A percentile compares a stretch with the other conserved stretches of the same genome.
phyloP scores from a whole-genome alignment of 768 basidiomycete species.

The Boletellus ananiceps region DNA sequence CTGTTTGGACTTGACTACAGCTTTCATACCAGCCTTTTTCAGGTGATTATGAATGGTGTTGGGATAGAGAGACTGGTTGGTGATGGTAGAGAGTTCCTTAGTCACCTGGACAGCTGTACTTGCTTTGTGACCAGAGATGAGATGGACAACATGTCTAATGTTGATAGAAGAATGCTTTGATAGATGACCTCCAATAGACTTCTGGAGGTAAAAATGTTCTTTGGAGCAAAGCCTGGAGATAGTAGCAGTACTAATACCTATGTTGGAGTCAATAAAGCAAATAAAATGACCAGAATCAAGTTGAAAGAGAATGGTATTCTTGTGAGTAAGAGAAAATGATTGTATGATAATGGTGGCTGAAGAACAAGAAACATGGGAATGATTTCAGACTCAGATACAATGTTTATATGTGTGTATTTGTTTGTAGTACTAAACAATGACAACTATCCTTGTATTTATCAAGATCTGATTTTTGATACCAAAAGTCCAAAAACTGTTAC shows the following conservation, averaged over 20 bases:
- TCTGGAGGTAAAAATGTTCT: background rate
- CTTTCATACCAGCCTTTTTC: too few relatives aligned
- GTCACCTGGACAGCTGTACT: too few relatives aligned
- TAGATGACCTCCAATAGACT: background rate
- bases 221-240: background rate
- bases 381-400: background rate
- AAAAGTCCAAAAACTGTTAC: background rate
- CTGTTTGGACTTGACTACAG: too few relatives aligned
- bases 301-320: background rate
- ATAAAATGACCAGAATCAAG: constrained; percentile 1
- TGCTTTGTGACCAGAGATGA: too few relatives aligned
- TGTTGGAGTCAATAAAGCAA: background rate
- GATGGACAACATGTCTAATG: too few relatives aligned
- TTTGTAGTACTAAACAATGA: background rate
- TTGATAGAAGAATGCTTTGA: background rate
- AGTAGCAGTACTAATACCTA: background rate
- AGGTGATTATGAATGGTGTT: too few relatives aligned
- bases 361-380: background rate
- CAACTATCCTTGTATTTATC: background rate
- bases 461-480: background rate
- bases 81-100: too few relatives aligned
- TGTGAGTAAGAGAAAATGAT: background rate
- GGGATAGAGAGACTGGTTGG: too few relatives aligned
- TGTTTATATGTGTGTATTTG: background rate
- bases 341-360: background rate